Base-by-base conservation (phyloP, 495 filamentous ascomycete genomes). In the Annulohypoxylon bovei region DNA sequence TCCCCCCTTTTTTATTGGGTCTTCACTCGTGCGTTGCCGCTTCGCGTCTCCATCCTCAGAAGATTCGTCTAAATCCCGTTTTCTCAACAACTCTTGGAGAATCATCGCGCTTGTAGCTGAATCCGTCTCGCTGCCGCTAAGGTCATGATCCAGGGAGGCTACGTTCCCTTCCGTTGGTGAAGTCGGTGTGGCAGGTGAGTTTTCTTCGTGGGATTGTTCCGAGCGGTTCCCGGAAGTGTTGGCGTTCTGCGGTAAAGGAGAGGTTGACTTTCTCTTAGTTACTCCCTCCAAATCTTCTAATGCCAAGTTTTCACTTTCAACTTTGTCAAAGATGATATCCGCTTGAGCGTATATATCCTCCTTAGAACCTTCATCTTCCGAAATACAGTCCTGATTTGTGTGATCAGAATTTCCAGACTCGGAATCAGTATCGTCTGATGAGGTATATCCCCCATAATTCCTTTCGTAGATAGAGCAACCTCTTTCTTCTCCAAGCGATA, bases 11-110 rank as follows among this genome's bases (percentile, higher is more conserved):
- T 30, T 18, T 6, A 35, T 37, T 6, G 42, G 40, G 18, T 28
- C 46, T 1, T 27, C 46, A 2, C 30, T 59, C 4, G 59, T 60
- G 0, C 65, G 49, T 32, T 39, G 40, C 30, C 63, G 30, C 30
- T 70, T 62, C 23, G 30, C 6, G 62, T 22, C 30, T 61, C 44
- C 20, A 33, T 50, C 1, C 5, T 23, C 3, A 0, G 57, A 42
- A 2, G 57, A 62, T 11, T 62, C 52, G 4, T 62, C 53, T 14
- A 22, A 37, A 4, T 22, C 22, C 12, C 52, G 57, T n/a, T 73
- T 68, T 4, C 7, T 37, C 5, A 63, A 47, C 9, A 14, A 6
- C 22, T 59, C 39, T 1, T 2, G 2, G 14, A 16, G 30, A 18
- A 42, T 58, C 4, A 32, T n/a, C 6, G n/a, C 33, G 4, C 8